phyloP scores from a whole-genome alignment of 164 flowering plant genomes.

The Piper longum region DNA sequence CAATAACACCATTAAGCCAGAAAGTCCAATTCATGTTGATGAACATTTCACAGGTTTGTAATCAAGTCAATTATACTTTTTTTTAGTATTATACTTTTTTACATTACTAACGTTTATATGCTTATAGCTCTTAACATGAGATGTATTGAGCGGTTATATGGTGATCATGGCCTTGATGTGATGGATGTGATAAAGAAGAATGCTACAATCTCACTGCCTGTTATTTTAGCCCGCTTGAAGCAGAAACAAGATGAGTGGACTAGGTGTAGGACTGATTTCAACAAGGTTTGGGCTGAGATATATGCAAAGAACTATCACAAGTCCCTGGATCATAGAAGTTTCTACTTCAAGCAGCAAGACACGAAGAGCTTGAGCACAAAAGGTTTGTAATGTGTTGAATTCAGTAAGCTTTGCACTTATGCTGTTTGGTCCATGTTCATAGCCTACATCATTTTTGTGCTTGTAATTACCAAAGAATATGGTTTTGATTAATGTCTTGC shows the following conservation, averaged over 20 bases:
- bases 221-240: conserved; percentile 79
- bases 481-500: too few species aligned
- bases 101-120: conserved; percentile 3
- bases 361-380: conserved; percentile 85
- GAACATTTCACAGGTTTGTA: conserved; percentile 60
- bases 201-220: conserved; percentile 65
- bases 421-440: too few species aligned
- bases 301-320: conserved; percentile 83
- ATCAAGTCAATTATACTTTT: conserved; percentile 65
- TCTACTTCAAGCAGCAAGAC: conserved; percentile 98
- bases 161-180: conserved; percentile 38
- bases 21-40: conserved; percentile 47
- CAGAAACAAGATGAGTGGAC: conserved; percentile 41
- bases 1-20: conserved; percentile 31
- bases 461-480: too few species aligned
- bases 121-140: conserved; percentile 60
- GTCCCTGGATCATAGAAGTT: conserved; percentile 93
- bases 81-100: conserved; percentile 20
- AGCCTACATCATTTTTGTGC: too few species aligned
- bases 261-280: too few species aligned
- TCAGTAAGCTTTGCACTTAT: too few species aligned
- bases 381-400: conserved; percentile 26
- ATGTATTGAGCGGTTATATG: conserved; percentile 91
- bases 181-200: too few species aligned
- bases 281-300: conserved; percentile 9